Evolutionary conservation across 257 asterid species (phyloP).

Genomic region (Fraxinus quadrangulata): DNA sequence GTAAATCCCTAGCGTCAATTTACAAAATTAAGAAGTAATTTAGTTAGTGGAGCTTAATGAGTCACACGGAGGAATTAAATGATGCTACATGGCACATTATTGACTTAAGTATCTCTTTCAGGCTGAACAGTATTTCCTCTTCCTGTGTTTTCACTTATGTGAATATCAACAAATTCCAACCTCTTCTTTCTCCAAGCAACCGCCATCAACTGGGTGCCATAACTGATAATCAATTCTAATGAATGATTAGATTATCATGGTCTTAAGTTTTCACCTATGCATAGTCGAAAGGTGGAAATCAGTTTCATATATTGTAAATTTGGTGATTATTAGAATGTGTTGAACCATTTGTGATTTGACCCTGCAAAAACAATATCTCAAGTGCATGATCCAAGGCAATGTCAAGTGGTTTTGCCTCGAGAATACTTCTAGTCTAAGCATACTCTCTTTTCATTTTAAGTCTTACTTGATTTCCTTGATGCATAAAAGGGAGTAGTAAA

Average conservation of each 20-base stretch:
- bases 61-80: not conserved
- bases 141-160: not conserved
- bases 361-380: not conserved
- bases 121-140: slow-evolving; percentile 5
- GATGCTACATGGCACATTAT: not conserved
- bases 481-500: not conserved
- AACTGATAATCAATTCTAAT: not conserved
- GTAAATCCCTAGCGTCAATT: slow-evolving; percentile 62
- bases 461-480: not conserved
- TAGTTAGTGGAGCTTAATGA: not conserved
- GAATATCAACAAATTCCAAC: not conserved
- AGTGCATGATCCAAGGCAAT: not conserved
- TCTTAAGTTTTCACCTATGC: not conserved
- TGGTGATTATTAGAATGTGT: not conserved
- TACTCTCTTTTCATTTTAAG: not conserved
- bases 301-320: not conserved
- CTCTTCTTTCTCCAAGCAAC: not conserved
- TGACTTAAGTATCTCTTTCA: slow-evolving; percentile 20
- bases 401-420: slow-evolving; percentile 2
- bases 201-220: not conserved
- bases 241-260: not conserved
- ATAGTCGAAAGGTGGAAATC: not conserved
- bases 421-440: not conserved
- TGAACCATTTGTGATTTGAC: not conserved
- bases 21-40: slow-evolving; percentile 27